Evolutionary conservation across 768 basidiomycete species (phyloP).

Genomic region (Lactarius psammicola): DNA sequence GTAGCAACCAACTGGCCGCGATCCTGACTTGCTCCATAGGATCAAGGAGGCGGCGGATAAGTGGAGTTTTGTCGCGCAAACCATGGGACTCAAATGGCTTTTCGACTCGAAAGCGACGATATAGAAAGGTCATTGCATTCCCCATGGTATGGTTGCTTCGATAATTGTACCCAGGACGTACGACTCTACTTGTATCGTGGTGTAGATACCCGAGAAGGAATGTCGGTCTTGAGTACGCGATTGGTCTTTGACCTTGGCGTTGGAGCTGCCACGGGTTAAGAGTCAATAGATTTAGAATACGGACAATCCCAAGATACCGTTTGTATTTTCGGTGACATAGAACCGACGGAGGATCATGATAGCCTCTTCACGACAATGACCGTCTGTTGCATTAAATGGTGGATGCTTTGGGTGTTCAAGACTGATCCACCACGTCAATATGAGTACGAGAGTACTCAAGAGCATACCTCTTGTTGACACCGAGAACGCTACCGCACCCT

Average conservation of each 20-base stretch:
- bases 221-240: slow-evolving; percentile 81
- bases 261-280: slow-evolving; percentile 58
- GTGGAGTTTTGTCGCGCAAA: slow-evolving; percentile 72
- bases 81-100: slow-evolving; percentile 47
- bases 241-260: slow-evolving; percentile 84
- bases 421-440: slow-evolving; percentile 39
- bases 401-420: slow-evolving; percentile 68
- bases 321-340: slow-evolving; percentile 86
- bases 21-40: slow-evolving; percentile 38
- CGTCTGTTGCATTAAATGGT: slow-evolving; percentile 65
- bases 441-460: not conserved
- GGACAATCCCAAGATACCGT: slow-evolving; percentile 54
- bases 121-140: not conserved
- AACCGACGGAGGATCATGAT: slow-evolving; percentile 61
- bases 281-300: slow-evolving; percentile 7
- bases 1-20: not conserved
- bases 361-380: slow-evolving; percentile 49
- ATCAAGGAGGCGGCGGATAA: slow-evolving; percentile 77
- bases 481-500: slow-evolving; percentile 91
- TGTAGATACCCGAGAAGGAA: slow-evolving; percentile 37
- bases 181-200: slow-evolving; percentile 19
- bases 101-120: slow-evolving; percentile 1
- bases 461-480: slow-evolving; percentile 73
- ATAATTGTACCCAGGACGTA: not conserved
- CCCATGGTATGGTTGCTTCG: not conserved